These are phyloP conservation scores for Jacaranda mimosifolia DNA, from an alignment of 257 asterid species.

Conservation along the genomic window DNA sequence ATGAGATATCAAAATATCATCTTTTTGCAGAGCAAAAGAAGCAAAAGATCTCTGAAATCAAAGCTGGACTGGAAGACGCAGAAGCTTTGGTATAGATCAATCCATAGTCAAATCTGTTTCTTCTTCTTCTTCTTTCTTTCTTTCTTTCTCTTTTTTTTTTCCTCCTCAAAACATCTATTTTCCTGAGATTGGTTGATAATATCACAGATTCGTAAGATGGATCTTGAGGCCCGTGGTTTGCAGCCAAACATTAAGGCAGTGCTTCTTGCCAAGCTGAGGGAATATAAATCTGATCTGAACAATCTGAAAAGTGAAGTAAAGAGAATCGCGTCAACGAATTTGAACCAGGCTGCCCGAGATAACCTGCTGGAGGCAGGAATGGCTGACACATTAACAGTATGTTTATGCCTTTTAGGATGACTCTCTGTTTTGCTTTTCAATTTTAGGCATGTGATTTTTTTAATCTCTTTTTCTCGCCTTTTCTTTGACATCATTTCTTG, in stretches of 20 bases:
- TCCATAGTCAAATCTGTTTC: background rate
- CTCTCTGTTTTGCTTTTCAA: background rate
- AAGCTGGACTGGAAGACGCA: constrained; percentile 75
- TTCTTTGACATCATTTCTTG: background rate
- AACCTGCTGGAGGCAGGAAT: constrained; percentile 85
- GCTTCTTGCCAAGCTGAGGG: constrained; percentile 86
- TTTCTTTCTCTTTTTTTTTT: background rate
- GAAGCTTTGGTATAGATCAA: constrained; percentile 69
- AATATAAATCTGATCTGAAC: constrained; percentile 83
- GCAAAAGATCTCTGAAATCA: constrained; percentile 71
- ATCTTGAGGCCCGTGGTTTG: constrained; percentile 82
- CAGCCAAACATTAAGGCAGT: constrained; percentile 80
- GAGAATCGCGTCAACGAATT: constrained; percentile 60
- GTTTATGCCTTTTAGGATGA: constrained; percentile 25
- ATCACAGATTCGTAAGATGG: constrained; percentile 81
- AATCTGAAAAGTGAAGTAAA: constrained; percentile 73
- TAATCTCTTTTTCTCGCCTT: too few relatives aligned
- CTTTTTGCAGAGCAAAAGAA: constrained; percentile 74
- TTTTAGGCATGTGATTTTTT: background rate
- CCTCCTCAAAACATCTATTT: background rate
- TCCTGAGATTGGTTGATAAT: constrained; percentile 36
- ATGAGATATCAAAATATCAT: constrained; percentile 19
- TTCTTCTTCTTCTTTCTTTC: background rate
- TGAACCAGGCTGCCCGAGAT: constrained; percentile 82
- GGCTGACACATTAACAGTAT: constrained; percentile 78